Evolutionary conservation across 1,139 yeast genomes (phyloP), one percentile per base, ranked within the genome.

Genomic region (Debaryomyces nepalensis): DNA sequence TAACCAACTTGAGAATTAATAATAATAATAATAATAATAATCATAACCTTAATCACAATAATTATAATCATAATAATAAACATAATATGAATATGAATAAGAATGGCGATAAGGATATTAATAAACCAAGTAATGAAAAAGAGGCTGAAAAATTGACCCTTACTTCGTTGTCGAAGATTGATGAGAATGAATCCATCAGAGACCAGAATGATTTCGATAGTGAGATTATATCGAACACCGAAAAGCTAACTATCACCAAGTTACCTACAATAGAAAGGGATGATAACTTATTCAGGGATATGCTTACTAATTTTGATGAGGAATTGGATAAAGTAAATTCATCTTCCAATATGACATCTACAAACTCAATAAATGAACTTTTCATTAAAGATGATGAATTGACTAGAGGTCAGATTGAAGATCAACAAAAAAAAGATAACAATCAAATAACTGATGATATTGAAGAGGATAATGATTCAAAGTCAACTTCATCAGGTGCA

Each of bases 311-410:
- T 10, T 63, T 68, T 43, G 66, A 63, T 39, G 66, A 58, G 19
- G 55, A 53, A 34, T 49, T 61, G 35, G 58, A 59, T 19, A 41
- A 50, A 40, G 54, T 61, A 35, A 53, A 59, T 33, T 10, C 24
- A n/a, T 18, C 32, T 18, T 26, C 27, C 11, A 34, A 55, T 43
- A 47, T 49, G 40, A 37, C 50, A 26, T 39, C 52, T 19, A 47
- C 55, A 24, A 55, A 54, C 40, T 34, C 41, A 3, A 42, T 57
- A n/a, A 60, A 56, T 30, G 68, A 64, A 24, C 73, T 73, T 26
- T 66, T 70, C 45, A 61, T 73, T 44, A 61, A 59, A 41, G 78
- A 73, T 53, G 78, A 73, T 45, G 78, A 73, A 47, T 64, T 73
- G 44, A 68, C 75, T 2, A 55, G 54, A 32, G 77, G 63, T 26